Percentiles rank a stretch among this genome's conserved stretches.
Conservation (phyloP, 805 yeast species). For the Naumovozyma castellii region DNA sequence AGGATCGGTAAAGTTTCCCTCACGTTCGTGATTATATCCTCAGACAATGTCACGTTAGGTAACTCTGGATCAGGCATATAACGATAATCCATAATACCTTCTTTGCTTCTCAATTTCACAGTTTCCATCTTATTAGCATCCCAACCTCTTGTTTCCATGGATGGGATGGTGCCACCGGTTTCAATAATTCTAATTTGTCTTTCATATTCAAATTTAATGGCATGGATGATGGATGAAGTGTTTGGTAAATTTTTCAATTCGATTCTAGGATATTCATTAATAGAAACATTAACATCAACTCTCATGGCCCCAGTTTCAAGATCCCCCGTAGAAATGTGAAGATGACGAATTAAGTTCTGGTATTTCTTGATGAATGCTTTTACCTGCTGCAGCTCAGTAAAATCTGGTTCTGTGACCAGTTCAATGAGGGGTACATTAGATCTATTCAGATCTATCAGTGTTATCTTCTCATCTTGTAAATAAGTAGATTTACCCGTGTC, state of each 20-base stretch:
- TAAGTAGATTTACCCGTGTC: conserved; percentile 82
- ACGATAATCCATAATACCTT: conserved; percentile 75
- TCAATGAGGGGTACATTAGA: conserved; percentile 82
- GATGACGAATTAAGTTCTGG: conserved; percentile 56
- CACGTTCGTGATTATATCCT: conserved; percentile 35
- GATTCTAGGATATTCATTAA: conserved; percentile 61
- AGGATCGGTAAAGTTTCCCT: conserved; percentile 40
- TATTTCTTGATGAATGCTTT: conserved; percentile 72
- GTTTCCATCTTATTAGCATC: conserved; percentile 58
- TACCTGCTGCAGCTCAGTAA: conserved; percentile 56
- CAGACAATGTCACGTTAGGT: conserved; percentile 43
- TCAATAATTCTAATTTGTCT: conserved; percentile 53
- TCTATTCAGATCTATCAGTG: conserved; percentile 71
- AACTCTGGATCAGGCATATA: conserved; percentile 93
- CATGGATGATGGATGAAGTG: conserved; percentile 67
- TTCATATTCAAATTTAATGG: conserved; percentile 60
- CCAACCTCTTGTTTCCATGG: conserved; percentile 83
- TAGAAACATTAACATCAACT: conserved; percentile 88
- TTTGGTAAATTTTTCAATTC: conserved; percentile 87
- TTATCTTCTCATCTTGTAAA: conserved; percentile 14
- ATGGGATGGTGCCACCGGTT: conserved; percentile 28
- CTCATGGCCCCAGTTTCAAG: conserved; percentile 91
- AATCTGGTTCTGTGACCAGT: conserved; percentile 85
- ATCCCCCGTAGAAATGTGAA: conserved; percentile 78
- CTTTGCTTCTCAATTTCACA: conserved; percentile 61